phyloP scores from a whole-genome alignment of 108 stramenopile species.

The Nitzschia inconspicua region DNA sequence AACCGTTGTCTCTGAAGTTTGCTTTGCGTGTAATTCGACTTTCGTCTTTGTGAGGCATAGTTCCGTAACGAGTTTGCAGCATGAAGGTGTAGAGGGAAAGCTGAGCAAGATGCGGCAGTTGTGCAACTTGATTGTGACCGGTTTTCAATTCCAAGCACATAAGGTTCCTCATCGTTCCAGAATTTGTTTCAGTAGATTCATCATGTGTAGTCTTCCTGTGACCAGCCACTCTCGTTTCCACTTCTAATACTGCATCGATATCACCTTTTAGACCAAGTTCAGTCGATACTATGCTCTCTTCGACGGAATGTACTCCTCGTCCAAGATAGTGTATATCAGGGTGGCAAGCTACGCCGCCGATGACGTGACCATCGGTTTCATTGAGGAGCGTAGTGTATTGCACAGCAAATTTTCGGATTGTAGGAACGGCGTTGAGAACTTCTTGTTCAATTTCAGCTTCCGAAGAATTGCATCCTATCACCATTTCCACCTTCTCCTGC shows the following conservation, averaged over 20 bases:
- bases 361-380: conserved; percentile 2
- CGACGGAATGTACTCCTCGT: conserved; percentile 43
- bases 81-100: conserved; percentile 81
- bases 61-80: conserved; percentile 64
- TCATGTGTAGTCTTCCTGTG: neutral
- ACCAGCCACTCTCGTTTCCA: conserved; percentile 24
- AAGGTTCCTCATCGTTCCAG: conserved; percentile 23
- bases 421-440: conserved; percentile 60
- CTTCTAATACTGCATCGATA: conserved; percentile 74
- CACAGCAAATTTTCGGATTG: conserved; percentile 57
- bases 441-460: conserved; percentile 49
- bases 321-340: conserved; percentile 33
- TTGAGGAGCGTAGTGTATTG: conserved; percentile 38
- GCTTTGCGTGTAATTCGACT: neutral
- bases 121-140: conserved; percentile 69
- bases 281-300: conserved; percentile 67
- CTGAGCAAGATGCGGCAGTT: conserved; percentile 76
- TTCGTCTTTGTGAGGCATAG: neutral
- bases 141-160: conserved; percentile 86
- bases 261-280: conserved; percentile 82
- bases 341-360: conserved; percentile 26
- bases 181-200: neutral
- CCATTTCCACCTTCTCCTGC: conserved; percentile 51
- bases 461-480: conserved; percentile 67
- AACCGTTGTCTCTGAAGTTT: conserved; percentile 5